Percentiles rank a stretch among this genome's conserved stretches.
Evolutionary conservation across 1,284 basidiomycete genomes (phyloP).

Genomic region (Sutorius eximius): DNA sequence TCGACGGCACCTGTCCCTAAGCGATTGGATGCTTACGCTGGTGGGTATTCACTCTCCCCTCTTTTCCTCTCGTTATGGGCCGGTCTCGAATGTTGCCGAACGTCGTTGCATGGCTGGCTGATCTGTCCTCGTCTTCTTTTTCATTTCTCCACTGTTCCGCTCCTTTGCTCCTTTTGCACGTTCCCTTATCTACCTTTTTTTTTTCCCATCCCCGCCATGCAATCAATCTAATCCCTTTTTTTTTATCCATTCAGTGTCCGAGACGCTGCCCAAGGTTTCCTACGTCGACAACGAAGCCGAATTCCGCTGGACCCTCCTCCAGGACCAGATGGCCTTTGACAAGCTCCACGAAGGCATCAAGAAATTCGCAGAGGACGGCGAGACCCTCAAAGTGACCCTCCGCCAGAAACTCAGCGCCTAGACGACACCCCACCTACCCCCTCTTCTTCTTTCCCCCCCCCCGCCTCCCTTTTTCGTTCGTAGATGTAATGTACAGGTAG

Average conservation of each 20-base stretch:
- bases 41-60: constrained; percentile 43
- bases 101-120: not conserved
- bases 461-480: not conserved
- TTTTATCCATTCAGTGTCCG: constrained; percentile 41
- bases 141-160: not conserved
- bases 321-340: constrained; percentile 94
- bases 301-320: constrained; percentile 92
- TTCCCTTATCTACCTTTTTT: not conserved
- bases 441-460: not conserved
- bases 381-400: constrained; percentile 84
- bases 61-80: not conserved
- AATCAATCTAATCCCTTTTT: not conserved
- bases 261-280: constrained; percentile 74
- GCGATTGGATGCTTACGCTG: constrained; percentile 74
- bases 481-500: not conserved
- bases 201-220: not conserved
- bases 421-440: not conserved
- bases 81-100: constrained; percentile 8
- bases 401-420: constrained; percentile 65
- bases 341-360: constrained; percentile 97
- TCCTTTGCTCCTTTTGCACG: not conserved
- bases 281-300: constrained; percentile 93
- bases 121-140: not conserved
- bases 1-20: constrained; percentile 78
- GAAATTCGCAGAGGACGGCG: constrained; percentile 95